phyloP scores from a whole-genome alignment of 371 early-diverging fungal species.

The Gilbertella persicaria region DNA sequence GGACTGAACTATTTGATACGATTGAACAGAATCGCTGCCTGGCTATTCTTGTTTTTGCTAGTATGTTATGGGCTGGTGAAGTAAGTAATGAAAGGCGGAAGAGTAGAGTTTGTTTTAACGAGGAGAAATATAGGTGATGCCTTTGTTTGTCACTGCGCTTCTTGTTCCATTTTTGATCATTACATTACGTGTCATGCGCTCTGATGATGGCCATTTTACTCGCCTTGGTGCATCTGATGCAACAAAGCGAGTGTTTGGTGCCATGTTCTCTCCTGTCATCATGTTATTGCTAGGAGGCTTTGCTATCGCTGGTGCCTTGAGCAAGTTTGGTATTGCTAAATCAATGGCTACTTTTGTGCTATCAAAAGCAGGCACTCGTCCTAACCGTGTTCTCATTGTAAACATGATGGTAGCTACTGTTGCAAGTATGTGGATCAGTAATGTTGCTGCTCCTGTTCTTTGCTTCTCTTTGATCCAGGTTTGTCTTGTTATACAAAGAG shows the following conservation, averaged over 20 bases:
- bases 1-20: conserved; percentile 56
- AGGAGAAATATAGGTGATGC: conserved; percentile 71
- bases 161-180: conserved; percentile 89
- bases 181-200: conserved; percentile 78
- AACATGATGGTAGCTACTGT: conserved; percentile 95
- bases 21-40: conserved; percentile 80
- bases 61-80: conserved; percentile 94
- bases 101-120: background rate
- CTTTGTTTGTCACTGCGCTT: conserved; percentile 91
- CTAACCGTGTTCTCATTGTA: conserved; percentile 81
- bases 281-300: conserved; percentile 85
- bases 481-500: background rate
- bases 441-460: conserved; percentile 97
- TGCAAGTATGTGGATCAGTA: conserved; percentile 96
- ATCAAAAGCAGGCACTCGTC: conserved; percentile 86
- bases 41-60: conserved; percentile 86
- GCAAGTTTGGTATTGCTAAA: conserved; percentile 92
- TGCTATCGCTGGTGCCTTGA: conserved; percentile 77
- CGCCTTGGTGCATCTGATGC: conserved; percentile 62
- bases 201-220: conserved; percentile 47
- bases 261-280: conserved; percentile 85
- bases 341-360: conserved; percentile 86
- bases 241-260: conserved; percentile 69
- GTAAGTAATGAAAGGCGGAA: conserved; percentile 33
- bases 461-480: conserved; percentile 93